Evolutionary conservation across 2,329 filamentous ascomycete genomes (phyloP), one percentile per base, ranked within the genome.

Genomic region (Pleurostoma richardsiae): DNA sequence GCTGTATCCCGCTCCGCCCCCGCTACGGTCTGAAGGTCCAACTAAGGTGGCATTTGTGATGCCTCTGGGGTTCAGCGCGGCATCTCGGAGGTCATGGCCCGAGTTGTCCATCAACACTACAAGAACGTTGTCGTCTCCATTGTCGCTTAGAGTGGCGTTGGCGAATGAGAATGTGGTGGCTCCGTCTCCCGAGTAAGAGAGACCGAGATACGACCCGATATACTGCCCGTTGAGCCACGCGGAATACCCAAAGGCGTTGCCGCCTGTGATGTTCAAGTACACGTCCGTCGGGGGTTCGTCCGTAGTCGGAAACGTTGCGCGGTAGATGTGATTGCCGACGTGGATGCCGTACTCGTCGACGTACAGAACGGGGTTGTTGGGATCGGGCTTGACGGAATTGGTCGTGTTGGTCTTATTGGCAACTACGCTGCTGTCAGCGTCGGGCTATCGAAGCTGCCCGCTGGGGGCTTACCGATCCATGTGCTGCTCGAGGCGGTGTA

Each of bases 51-150:
- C 77, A 30, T 74, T 72, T 41, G 68, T 67, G 52, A 81, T 79
- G 4, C 78, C 78, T 40, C 77, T 64, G 6, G 74, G 68, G 11
- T 73, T 68, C 4, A 71, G 63, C 4, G 74, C 74, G 1, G 65
- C 68, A 2, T 66, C 66, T 0, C 71, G 73, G 29, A 79, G 68
- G 43, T 82, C 79, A 55, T 83, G 77, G 7, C 80, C 80, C 19
- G 76, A 79, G 61, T 83, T 73, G 54, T 84, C 77, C 59, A 80
- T 75, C 28, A 82, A 64, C 4, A 82, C 62, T n/a, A 81, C 69
- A 5, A 82, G 64, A 3, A 75, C 59, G 47, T 80, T 79, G 0
- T 68, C 59, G 4, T 4, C 38, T 1, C 54, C 57, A 1, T 65
- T 62, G 1, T 60, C 52, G 38, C 63, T 60, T 0, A 79, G 53